Base-by-base conservation (phyloP, 306 rosid species). In the Vicia sativa region DNA sequence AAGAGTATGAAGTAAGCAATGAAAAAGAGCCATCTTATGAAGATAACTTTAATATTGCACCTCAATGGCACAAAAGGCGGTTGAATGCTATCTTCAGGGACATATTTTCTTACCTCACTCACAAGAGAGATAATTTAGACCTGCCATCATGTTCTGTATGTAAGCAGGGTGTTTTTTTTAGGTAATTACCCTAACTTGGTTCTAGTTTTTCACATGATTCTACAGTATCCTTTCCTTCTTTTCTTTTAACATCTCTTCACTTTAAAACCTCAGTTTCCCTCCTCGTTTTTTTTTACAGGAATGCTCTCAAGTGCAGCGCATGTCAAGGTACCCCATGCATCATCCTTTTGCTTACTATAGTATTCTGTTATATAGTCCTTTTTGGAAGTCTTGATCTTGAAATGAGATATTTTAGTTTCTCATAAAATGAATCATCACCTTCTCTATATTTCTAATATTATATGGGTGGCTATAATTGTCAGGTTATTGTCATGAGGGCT, bases 41-140 rank as follows among this genome's bases (percentile, higher is more conserved):
- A 79, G 90, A 76, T 75, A 77, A 63, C 62, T 60, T 68, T 64
- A 81, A 72, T 56, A 39, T 72, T 29, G 60, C 76, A 29, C 67
- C 74, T 70, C 87, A 73, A 62, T 77, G 82, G 64, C 87, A 61
- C 39, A 79, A 35, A 56, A 76, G 78, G 69, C 67, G 13, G 78
- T 65, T 79, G 79, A 87, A 79, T 82, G 79, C 78, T 60, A 68
- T 70, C 59, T 62, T 19, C 76, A 81, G 70, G 76, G 92, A 92
- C 60, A 78, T 82, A 66, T 87, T 92, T 78, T 84, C 79, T 76
- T 89, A 89, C 78, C 97, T 92, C 68, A 43, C 77, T 41, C 87
- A 92, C 82, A 89, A 87, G 86, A 82, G 92, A 85, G 97, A 92
- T 67, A 87, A 86, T 50, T 59, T 82, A 79, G 81, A 87, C 50